Conservation (phyloP, 2,329 filamentous ascomycete species). For the Didymella pomorum region DNA sequence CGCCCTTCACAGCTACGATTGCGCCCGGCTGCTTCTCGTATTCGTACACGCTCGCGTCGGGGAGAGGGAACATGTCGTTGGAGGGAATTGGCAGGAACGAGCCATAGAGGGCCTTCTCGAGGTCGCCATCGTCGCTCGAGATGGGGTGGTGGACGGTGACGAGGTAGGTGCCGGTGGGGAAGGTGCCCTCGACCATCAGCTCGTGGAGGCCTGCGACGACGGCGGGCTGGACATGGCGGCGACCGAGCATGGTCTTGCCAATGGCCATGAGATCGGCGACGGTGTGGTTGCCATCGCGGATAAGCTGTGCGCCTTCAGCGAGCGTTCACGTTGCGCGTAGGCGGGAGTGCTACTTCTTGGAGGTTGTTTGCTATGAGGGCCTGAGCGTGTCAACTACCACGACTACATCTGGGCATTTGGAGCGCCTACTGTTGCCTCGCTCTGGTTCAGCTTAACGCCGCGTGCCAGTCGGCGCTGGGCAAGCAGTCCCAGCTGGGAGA, state of each 20-base stretch:
- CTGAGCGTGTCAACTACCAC: slow-evolving; percentile 51
- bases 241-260: slow-evolving; percentile 89
- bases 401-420: neutral
- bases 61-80: slow-evolving; percentile 71
- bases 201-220: slow-evolving; percentile 81
- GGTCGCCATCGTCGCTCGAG: slow-evolving; percentile 82
- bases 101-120: slow-evolving; percentile 87
- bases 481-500: slow-evolving; percentile 85
- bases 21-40: slow-evolving; percentile 78
- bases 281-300: slow-evolving; percentile 92
- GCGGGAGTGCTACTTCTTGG: slow-evolving; percentile 70
- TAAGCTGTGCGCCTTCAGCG: slow-evolving; percentile 65
- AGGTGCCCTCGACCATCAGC: slow-evolving; percentile 94
- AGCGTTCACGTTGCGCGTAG: slow-evolving; percentile 13
- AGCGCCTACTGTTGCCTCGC: slow-evolving; percentile 76
- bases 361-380: slow-evolving; percentile 86
- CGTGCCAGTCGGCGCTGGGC: slow-evolving; percentile 88
- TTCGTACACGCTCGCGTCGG: slow-evolving; percentile 71
- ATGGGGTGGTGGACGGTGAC: slow-evolving; percentile 95
- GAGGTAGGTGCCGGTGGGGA: slow-evolving; percentile 87
- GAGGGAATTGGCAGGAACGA: slow-evolving; percentile 86
- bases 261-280: slow-evolving; percentile 94
- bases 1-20: slow-evolving; percentile 73
- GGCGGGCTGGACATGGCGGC: slow-evolving; percentile 86
- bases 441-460: slow-evolving; percentile 87